Evolutionary conservation across 2,329 filamentous ascomycete genomes (phyloP), one percentile per base, ranked within the genome.

Genomic region (Fusarium penzigii): DNA sequence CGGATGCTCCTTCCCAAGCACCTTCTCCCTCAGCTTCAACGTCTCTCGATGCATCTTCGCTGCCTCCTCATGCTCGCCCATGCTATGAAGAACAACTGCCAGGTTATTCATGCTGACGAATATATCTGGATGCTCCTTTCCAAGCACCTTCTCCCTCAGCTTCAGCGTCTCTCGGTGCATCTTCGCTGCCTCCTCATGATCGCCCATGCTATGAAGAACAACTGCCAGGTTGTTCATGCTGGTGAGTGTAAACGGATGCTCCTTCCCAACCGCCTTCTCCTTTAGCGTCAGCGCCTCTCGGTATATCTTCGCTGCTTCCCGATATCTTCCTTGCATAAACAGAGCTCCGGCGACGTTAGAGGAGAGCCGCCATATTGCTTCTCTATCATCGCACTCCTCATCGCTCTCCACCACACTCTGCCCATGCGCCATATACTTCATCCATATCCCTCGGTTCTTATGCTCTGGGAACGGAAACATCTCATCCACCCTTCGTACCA

Each of bases 351-450:
- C 47, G 11, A 52, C 29, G 1, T 29, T 44, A 3, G 1, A 14
- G 6, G 42, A 9, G n/a, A 55, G 47, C 1, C 6, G 38, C 12
- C 17, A 17, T 13, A 29, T 25, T 8, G n/a, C n/a, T 14, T 36
- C 17, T 10, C 56, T 38, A 6, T 47, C 44, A 17, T 29, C 16
- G 6, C 16, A 49, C 12, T 44, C 17, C 11, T 49, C 51, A n/a
- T 7, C 3, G 1, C 49, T 42, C 17, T 49, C 49, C 6, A 66
- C 11, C 5, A 49, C 44, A 48, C 41, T 39, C 41, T 53, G 51
- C 13, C 41, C 29, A 57, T 68, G 62, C 6, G 65, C 57, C 20
- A 68, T 39, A 45, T 65, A 64, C 39, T 45, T 36, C 44, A 54
- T 54, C 66, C 62, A 68, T 16, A 54, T n/a, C 1, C 52, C 44